These are phyloP conservation scores for Mycena leptocephala DNA, from an alignment of 768 basidiomycete species.

Conservation along the genomic window DNA sequence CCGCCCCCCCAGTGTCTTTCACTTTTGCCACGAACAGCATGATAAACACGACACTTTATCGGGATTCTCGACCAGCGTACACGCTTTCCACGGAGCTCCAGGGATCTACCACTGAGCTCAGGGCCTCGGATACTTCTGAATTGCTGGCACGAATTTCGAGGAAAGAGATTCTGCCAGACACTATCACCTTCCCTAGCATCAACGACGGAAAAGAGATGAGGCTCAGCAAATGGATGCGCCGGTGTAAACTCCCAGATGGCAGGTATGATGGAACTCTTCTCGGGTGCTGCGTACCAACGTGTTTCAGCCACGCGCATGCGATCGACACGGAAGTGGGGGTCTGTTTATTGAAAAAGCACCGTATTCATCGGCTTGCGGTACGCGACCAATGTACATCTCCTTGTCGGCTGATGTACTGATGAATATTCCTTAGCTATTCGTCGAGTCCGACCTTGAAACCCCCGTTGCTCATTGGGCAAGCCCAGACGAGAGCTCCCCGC, in stretches of 20 bases:
- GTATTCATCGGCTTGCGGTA: constrained; percentile 23
- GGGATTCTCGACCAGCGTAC: constrained; percentile 15
- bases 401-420: not conserved
- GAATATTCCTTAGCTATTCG: constrained; percentile 12
- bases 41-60: constrained; percentile 19
- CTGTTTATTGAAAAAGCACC: constrained; percentile 23
- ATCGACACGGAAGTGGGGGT: constrained; percentile 28
- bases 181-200: constrained; percentile 9
- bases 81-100: constrained; percentile 14
- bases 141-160: constrained; percentile 18
- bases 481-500: not conserved
- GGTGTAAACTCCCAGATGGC: constrained; percentile 15
- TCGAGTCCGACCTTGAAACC: constrained; percentile 16
- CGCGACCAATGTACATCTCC: not conserved
- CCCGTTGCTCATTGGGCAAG: constrained; percentile 31
- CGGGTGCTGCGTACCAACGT: not conserved
- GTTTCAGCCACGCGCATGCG: constrained; percentile 8
- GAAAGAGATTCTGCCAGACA: constrained; percentile 17
- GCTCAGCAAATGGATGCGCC: constrained; percentile 25
- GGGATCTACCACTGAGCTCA: constrained; percentile 22
- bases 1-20: constrained; percentile 7
- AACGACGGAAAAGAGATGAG: constrained; percentile 8
- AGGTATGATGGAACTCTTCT: not conserved
- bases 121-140: not conserved
- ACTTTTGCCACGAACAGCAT: constrained; percentile 27